Evolutionary conservation across 495 filamentous ascomycete species (phyloP), one percentile per base, ranked within the genome.

Genomic region (Rhizodiscina lignyota): DNA sequence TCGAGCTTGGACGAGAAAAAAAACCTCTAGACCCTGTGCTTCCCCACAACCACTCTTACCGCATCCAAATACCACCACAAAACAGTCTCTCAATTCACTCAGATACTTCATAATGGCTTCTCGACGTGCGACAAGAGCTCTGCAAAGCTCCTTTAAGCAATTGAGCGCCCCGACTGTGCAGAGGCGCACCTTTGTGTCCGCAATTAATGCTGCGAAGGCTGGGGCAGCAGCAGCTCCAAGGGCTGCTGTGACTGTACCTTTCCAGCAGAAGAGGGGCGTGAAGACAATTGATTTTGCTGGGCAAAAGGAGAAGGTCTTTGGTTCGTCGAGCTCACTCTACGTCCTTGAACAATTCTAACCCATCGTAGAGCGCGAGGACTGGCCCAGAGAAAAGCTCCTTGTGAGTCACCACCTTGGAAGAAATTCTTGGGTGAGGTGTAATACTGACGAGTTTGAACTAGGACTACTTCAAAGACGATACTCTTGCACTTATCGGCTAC

Each of bases 401-500:
- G 81, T 84, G 62, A 61, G 74, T 72, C 48, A 56, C 42, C 18
- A 15, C 35, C 15, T 27, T 22, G 26, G n/a, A n/a, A n/a, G n/a
- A n/a, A n/a, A n/a, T n/a, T n/a, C n/a, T n/a, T n/a, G n/a, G n/a
- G n/a, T n/a, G n/a, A n/a, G n/a, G n/a, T n/a, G n/a, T n/a, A n/a
- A n/a, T n/a, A n/a, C n/a, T n/a, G n/a, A n/a, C n/a, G n/a, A n/a
- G n/a, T n/a, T n/a, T n/a, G n/a, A n/a, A n/a, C 2, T 26, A 94
- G 78, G 83, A 94, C 32, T 97, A 83, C 74, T 96, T 97, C 80
- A 96, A 96, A 76, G 76, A 96, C 65, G 89, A 97, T 56, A 96
- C 86, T 53, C 83, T 97, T 51, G 89, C 91, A 42, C 79, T 97
- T 50, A 97, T 97, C 60, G 89, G 89, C 56, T 97, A 97, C 67